Conservation (phyloP, 306 rosid genomes). For the Castanea mollissima region DNA sequence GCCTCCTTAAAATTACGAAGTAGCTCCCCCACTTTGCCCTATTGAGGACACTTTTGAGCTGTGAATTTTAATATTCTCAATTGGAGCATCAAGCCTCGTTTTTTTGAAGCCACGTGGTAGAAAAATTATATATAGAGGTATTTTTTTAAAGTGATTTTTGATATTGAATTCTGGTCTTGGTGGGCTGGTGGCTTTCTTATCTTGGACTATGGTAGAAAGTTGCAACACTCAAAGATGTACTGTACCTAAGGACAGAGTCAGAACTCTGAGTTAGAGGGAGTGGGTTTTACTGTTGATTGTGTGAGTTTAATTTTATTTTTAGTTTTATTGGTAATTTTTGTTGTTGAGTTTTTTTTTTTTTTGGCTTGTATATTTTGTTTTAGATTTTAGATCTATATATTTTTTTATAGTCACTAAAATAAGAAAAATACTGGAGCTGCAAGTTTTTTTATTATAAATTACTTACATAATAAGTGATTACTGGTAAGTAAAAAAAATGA, state of each 20-base stretch:
- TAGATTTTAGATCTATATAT: too few relatives aligned
- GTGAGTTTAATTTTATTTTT: too few relatives aligned
- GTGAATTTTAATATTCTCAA: conserved; percentile 31
- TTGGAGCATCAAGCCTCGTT: conserved; percentile 51
- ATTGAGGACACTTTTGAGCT: conserved; percentile 18
- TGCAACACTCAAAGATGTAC: neutral
- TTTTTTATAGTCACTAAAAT: too few relatives aligned
- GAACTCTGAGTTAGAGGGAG: too few relatives aligned
- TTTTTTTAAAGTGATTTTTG: conserved; percentile 27
- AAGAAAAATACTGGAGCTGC: too few relatives aligned
- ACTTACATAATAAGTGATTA: too few relatives aligned
- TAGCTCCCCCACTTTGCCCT: conserved; percentile 21
- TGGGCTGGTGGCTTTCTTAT: conserved; percentile 3
- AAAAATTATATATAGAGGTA: conserved; percentile 24
- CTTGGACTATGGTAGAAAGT: neutral
- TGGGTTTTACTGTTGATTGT: too few relatives aligned
- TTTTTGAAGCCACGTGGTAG: conserved; percentile 62
- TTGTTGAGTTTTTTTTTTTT: too few relatives aligned
- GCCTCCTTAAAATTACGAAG: neutral
- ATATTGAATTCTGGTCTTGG: conserved; percentile 1
- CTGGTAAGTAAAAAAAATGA: too few relatives aligned
- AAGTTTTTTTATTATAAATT: too few relatives aligned
- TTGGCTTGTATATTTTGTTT: too few relatives aligned
- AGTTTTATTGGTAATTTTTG: too few relatives aligned
- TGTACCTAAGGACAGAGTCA: neutral